Percentiles rank a stretch among this genome's conserved stretches.
These are phyloP conservation scores for Monosporascus sp. DNA, from an alignment of 2,329 filamentous ascomycete genomes.

Conservation along the genomic window DNA sequence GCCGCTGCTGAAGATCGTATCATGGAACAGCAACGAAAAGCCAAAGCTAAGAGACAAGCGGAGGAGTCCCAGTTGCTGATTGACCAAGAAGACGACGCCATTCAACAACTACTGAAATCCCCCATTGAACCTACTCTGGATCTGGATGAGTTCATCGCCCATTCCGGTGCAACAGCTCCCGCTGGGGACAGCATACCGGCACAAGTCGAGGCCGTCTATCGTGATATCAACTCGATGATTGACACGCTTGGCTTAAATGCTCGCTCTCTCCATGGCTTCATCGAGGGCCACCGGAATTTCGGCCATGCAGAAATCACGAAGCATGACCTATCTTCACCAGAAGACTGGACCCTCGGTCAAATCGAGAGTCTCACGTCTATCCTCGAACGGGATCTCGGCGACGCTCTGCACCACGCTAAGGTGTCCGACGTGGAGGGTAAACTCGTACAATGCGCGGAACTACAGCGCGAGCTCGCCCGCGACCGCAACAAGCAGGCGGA, in stretches of 20 bases:
- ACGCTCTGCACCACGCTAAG: constrained; percentile 61
- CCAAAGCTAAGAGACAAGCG: constrained; percentile 50
- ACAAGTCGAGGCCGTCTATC: constrained; percentile 64
- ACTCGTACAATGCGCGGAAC: constrained; percentile 60
- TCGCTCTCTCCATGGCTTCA: constrained; percentile 59
- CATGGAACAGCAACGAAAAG: constrained; percentile 45
- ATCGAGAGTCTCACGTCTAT: constrained; percentile 63
- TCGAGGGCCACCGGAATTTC: constrained; percentile 61
- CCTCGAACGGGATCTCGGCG: constrained; percentile 59
- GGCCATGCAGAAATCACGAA: constrained; percentile 51
- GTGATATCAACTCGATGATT: constrained; percentile 90
- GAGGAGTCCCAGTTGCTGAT: constrained; percentile 54
- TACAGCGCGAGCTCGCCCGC: constrained; percentile 65
- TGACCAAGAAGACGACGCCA: constrained; percentile 66
- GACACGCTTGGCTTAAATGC: constrained; percentile 85
- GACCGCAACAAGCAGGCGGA: constrained; percentile 74
- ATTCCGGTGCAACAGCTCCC: constrained; percentile 48
- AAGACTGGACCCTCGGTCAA: constrained; percentile 73
- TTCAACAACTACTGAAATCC: constrained; percentile 58
- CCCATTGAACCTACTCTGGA: constrained; percentile 56
- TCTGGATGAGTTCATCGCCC: constrained; percentile 64
- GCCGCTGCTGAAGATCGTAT: constrained; percentile 40
- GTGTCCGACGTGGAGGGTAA: constrained; percentile 66
- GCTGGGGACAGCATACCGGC: constrained; percentile 54
- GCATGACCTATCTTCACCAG: constrained; percentile 63